A percentile compares a stretch with the other conserved stretches of the same genome.
Evolutionary conservation across 2,329 filamentous ascomycete genomes (phyloP).

Genomic region (Blumeriella jaapii): DNA sequence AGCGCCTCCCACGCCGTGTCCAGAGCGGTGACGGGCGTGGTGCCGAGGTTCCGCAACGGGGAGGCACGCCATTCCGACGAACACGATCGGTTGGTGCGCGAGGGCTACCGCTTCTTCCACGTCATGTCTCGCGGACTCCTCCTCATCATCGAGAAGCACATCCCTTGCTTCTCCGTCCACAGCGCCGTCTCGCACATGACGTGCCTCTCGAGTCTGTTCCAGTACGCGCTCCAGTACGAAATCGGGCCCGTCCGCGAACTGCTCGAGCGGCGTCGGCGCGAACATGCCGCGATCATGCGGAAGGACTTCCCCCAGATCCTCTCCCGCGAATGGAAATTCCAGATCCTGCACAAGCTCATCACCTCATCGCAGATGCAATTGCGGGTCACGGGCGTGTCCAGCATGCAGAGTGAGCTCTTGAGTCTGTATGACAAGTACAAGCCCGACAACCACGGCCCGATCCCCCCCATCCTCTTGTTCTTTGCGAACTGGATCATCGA

Average conservation of each 20-base stretch:
- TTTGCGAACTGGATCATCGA: conserved; percentile 58
- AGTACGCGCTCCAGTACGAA: conserved; percentile 27
- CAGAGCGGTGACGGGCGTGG: conserved; percentile 16
- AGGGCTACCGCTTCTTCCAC: conserved; percentile 35
- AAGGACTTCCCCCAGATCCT: conserved; percentile 38
- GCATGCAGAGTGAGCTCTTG: conserved; percentile 62
- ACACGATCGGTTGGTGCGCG: conserved; percentile 28
- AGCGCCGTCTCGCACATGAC: conserved; percentile 31
- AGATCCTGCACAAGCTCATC: conserved; percentile 58
- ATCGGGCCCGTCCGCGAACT: conserved; percentile 12
- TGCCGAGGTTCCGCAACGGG: no score
- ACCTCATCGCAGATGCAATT: conserved; percentile 84
- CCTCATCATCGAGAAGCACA: conserved; percentile 41
- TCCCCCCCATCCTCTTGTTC: conserved; percentile 49
- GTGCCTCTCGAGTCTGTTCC: conserved; percentile 35
- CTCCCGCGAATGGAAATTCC: conserved; percentile 57
- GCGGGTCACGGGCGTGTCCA: conserved; percentile 65
- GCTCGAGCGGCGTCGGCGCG: conserved; percentile 20
- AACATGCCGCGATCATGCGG: conserved; percentile 25
- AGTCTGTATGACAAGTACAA: conserved; percentile 47
- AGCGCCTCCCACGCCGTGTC: conserved; percentile 21
- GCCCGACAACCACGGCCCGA: conserved; percentile 21
- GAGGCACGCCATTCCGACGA: no score
- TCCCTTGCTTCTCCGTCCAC: conserved; percentile 39
- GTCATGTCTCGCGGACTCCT: conserved; percentile 33